Evolutionary conservation across 129 eudicot species (phyloP).

Genomic region (Heracleum sosnowskyi): DNA sequence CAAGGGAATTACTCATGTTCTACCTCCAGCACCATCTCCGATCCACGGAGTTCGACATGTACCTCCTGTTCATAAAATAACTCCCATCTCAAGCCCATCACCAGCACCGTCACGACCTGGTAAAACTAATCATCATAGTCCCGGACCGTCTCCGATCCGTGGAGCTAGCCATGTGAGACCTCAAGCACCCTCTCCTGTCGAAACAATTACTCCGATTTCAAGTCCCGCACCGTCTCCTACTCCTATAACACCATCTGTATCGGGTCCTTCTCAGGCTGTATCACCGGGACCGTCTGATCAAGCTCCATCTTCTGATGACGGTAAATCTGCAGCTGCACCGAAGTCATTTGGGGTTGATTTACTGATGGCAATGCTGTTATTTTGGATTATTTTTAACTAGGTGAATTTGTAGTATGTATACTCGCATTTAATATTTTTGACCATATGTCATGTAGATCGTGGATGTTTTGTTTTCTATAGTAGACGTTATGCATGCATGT

Average conservation of each 20-base stretch:
- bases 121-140: background rate
- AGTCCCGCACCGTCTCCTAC: no score
- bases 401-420: background rate
- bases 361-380: background rate
- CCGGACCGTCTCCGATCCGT: background rate
- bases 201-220: no score
- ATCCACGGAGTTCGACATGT: background rate
- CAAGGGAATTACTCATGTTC: background rate
- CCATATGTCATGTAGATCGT: background rate
- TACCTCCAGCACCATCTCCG: background rate
- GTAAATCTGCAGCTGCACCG: background rate
- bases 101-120: background rate
- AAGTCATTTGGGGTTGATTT: background rate
- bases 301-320: background rate
- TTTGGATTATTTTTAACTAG: background rate
- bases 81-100: background rate
- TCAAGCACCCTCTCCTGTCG: background rate
- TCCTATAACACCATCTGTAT: no score
- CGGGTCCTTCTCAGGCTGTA: background rate
- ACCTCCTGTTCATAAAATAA: background rate
- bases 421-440: background rate
- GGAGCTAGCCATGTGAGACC: background rate
- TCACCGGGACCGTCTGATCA: conserved; percentile 14
- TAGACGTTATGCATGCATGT: background rate
- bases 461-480: background rate